Evolutionary conservation across 176 grass and related monocot species (phyloP), one percentile per base, ranked within the genome.

Genomic region (Paspalum notatum): DNA sequence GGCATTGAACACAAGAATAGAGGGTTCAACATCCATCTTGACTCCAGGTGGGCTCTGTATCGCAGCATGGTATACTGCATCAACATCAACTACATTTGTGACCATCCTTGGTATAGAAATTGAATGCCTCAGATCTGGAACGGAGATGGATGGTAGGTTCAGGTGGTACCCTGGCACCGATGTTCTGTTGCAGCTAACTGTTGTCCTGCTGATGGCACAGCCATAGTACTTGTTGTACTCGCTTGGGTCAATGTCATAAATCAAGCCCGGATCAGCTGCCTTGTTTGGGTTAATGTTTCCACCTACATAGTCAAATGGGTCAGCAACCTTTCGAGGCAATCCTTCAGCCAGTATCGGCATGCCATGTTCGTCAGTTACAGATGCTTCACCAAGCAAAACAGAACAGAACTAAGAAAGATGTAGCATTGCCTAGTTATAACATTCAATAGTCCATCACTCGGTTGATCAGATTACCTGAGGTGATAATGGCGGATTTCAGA

Each of bases 291-390:
- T 78, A 24, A 92, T 84, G 56, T 84, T 45, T 5, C 90, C 86
- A 22, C 90, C 79, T 49, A 86, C 90, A 37, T 83, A 89, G 62
- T 92, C 86, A 12, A 92, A 92, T 27, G 90, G 83, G 66, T 92
- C 83, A 9, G 86, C 86, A 20, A 76, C 32, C 68, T 92, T 89
- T 12, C 62, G 51, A 39, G 83, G 83, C n/a, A 48, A 10, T 8
- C 74, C 86, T 61, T 89, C 83, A 18, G 90, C 86, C 61, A 71
- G 9, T 74, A 89, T 80, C 0, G 90, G 79, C 55, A 83, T 68
- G 37, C 83, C 86, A n/a, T 75, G 63, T n/a, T 55, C 74, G 12
- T 89, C 80, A 18, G 71, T 74, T 20, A 69, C 43, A 48, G 83
- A 92, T 45, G 90, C 85, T 88, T 45, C 9, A 4, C 70, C 42